Evolutionary conservation across 139 green algal species (phyloP).

Genomic region (Coccomyxa sp.): DNA sequence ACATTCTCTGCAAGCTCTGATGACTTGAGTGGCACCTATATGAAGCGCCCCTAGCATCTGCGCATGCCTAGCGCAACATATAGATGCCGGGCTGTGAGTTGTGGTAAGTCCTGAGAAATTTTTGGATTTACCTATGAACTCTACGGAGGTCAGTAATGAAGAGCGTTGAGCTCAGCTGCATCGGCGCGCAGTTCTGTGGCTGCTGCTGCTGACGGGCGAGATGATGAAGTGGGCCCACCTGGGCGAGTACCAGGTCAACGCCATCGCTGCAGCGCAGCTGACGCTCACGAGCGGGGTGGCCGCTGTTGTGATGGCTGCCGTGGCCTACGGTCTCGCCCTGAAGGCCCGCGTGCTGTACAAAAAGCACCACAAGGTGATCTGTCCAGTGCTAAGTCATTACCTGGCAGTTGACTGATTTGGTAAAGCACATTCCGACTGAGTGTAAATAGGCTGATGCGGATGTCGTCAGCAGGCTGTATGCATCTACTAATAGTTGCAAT

Average conservation of each 20-base stretch:
- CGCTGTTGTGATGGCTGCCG: background rate
- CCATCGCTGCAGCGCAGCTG: background rate
- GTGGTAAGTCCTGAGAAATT: too few relatives aligned
- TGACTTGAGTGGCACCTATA: too few relatives aligned
- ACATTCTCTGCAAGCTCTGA: too few relatives aligned
- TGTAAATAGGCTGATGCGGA: background rate
- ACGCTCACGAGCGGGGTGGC: background rate
- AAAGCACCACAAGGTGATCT: background rate
- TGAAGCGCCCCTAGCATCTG: background rate
- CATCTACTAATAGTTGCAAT: too few relatives aligned
- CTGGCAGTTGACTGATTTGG: too few relatives aligned
- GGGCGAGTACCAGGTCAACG: background rate
- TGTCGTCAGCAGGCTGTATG: too few relatives aligned
- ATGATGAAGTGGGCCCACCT: constrained; percentile 35
- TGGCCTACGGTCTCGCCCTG: background rate
- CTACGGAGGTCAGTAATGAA: background rate
- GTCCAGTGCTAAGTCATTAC: background rate
- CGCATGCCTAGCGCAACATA: background rate
- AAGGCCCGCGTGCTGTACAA: background rate
- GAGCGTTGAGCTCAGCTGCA: background rate
- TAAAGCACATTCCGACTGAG: too few relatives aligned
- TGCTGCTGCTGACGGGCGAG: constrained; percentile 34
- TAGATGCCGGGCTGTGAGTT: too few relatives aligned
- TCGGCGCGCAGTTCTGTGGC: constrained; percentile 26
- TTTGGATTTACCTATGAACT: too few relatives aligned